A percentile compares a stretch with the other conserved stretches of the same genome.
Evolutionary conservation across 352 stramenopile genomes (phyloP).

Genomic region (Pythium pyrilobum): DNA sequence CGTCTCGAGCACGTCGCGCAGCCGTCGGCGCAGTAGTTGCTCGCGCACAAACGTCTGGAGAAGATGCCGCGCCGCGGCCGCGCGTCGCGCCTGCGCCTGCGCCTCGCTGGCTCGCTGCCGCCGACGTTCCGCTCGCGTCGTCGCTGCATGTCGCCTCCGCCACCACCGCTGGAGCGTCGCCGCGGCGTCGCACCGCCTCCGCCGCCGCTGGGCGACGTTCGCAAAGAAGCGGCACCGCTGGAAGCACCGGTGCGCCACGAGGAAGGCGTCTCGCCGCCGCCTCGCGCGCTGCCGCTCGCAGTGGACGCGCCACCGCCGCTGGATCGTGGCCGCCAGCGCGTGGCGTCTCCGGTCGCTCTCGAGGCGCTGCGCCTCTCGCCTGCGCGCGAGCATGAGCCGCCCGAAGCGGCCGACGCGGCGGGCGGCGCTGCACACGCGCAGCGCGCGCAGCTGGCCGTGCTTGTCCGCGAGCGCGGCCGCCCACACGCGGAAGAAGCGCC

Average conservation of each 20-base stretch:
- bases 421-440: not conserved
- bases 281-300: not conserved
- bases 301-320: slow-evolving; percentile 7
- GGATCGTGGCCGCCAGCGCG: not conserved
- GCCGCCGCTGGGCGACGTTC: slow-evolving; percentile 15
- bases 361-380: not conserved
- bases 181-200: slow-evolving; percentile 22
- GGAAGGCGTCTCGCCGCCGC: slow-evolving; percentile 23
- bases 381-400: not conserved
- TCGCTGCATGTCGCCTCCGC: slow-evolving; percentile 11
- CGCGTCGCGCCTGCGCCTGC: slow-evolving; percentile 18
- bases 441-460: not conserved
- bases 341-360: not conserved
- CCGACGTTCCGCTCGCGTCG: not conserved
- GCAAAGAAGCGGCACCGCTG: slow-evolving; percentile 39
- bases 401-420: slow-evolving; percentile 9
- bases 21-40: slow-evolving; percentile 27
- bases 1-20: slow-evolving; percentile 27
- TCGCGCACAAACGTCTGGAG: slow-evolving; percentile 46
- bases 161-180: slow-evolving; percentile 42
- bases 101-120: slow-evolving; percentile 5
- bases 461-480: slow-evolving; percentile 16
- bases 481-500: slow-evolving; percentile 48
- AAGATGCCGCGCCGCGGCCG: slow-evolving; percentile 19
- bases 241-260: slow-evolving; percentile 35